Base-by-base conservation (phyloP, 2,329 filamentous ascomycete species). In the Claviceps pazoutovae region DNA sequence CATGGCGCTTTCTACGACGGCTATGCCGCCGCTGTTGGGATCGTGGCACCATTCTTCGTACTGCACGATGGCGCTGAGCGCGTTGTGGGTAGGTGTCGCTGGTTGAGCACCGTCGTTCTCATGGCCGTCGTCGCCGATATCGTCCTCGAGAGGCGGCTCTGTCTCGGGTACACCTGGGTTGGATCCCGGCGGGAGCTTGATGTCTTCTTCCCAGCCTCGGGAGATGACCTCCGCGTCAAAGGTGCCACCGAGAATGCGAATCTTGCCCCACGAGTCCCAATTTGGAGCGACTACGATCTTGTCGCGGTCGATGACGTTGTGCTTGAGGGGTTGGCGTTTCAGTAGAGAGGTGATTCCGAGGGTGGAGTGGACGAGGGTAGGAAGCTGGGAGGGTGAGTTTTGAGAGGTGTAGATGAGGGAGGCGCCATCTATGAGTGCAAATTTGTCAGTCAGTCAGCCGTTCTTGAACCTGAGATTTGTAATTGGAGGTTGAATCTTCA, bases 201-300 rank as follows among this genome's bases (percentile, higher is more conserved):
- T 85, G 57, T 95, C 89, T 52, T 87, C 77, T 1, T 84, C 84
- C 93, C 93, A 98, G 48, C 83, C 86, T 53, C 82, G 78, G 60
- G 88, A 93, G 44, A 95, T 76, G 14, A 79, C 78, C 71, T 98
- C 93, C 21, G 94, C 87, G 58, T 97, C 88, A 60, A 97, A 97
- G 0, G 84, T 87, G 63, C 95, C 93, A 51, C 88, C 81, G 30
- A 97, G 74, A 45, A 97, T 88, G 43, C 91, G 79, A 54, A 98
- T 96, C 69, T 97, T 98, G 54, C 89, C 90, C 87, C 89, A 96
- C 0, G 90, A 96, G 67, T 98, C 93, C 93, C 93, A 98, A 66
- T 96, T 96, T 16, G 90, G 86, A 1, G 91, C 91, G 0, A 98
- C 86, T 5, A 96, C 76, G 51, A 98, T 90, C 74, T 94, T 94